Evolutionary conservation across 495 filamentous ascomycete genomes (phyloP).

Genomic region (Amniculicola lignicola): DNA sequence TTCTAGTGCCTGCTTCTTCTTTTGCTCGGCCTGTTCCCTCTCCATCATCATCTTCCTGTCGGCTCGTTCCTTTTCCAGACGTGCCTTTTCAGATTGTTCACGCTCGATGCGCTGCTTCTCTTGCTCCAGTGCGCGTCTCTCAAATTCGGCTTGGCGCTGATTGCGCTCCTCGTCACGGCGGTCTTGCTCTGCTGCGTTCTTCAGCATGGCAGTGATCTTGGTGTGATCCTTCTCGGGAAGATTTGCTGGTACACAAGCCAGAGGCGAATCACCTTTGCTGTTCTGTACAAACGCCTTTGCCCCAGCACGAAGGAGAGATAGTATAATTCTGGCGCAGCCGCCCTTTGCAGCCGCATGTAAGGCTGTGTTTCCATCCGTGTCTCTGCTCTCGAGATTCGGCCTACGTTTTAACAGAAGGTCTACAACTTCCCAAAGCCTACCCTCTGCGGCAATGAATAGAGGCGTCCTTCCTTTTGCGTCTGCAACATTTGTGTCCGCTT

Average conservation of each 20-base stretch:
- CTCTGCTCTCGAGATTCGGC: slow-evolving; percentile 12
- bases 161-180: not conserved
- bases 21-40: too few relatives aligned
- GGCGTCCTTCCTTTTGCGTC: slow-evolving; percentile 4
- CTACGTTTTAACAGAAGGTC: slow-evolving; percentile 8
- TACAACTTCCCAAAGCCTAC: slow-evolving; percentile 22
- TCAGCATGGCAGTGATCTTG: slow-evolving; percentile 14
- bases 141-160: too few relatives aligned
- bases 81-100: too few relatives aligned
- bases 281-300: slow-evolving; percentile 11
- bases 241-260: not conserved
- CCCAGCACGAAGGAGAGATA: slow-evolving; percentile 6
- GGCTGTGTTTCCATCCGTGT: slow-evolving; percentile 12
- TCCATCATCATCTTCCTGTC: too few relatives aligned
- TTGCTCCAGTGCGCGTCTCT: too few relatives aligned
- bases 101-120: too few relatives aligned
- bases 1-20: too few relatives aligned
- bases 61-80: too few relatives aligned
- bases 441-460: slow-evolving; percentile 17
- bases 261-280: slow-evolving; percentile 3
- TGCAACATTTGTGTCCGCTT: slow-evolving; percentile 1
- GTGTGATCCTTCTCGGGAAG: slow-evolving; percentile 9
- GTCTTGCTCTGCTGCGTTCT: slow-evolving; percentile 13
- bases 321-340: slow-evolving; percentile 3
- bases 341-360: slow-evolving; percentile 9